phyloP scores from a whole-genome alignment of 2,329 filamentous ascomycete genomes.

The Alternaria conjuncta region DNA sequence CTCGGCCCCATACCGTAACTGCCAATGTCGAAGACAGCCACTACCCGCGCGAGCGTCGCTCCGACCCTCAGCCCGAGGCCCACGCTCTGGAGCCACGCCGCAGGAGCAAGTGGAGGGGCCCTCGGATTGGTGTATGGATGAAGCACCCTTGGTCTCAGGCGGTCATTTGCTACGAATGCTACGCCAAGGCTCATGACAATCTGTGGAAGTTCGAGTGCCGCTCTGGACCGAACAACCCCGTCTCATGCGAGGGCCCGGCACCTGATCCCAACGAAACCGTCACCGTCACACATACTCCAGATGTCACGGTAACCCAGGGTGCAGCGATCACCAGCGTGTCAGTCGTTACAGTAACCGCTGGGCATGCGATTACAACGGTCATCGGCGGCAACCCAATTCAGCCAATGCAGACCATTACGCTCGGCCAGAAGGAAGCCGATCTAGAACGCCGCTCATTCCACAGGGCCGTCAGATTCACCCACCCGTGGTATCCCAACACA shows the following conservation, averaged over 20 bases:
- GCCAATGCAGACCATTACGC: neutral
- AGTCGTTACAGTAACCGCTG: neutral
- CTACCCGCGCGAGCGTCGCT: neutral
- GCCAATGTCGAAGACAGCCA: neutral
- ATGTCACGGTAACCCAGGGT: neutral
- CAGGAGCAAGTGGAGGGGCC: constrained; percentile 3
- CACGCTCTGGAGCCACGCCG: constrained; percentile 8
- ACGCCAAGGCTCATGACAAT: constrained; percentile 14
- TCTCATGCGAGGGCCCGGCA: constrained; percentile 10
- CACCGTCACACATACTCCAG: constrained; percentile 7
- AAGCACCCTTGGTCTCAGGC: constrained; percentile 31
- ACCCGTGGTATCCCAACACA: constrained; percentile 15
- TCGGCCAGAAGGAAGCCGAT: neutral
- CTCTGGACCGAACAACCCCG: constrained; percentile 2
- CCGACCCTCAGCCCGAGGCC: neutral
- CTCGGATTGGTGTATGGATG: constrained; percentile 30
- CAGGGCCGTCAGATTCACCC: constrained; percentile 18
- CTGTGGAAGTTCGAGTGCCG: constrained; percentile 25
- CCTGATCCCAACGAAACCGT: neutral
- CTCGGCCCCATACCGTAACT: neutral
- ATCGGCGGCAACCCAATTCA: neutral
- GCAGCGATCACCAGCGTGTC: neutral
- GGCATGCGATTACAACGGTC: neutral
- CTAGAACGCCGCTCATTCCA: constrained; percentile 27
- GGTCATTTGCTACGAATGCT: constrained; percentile 35